Evolutionary conservation across 257 asterid genomes (phyloP).

Genomic region (Solanum chilense): DNA sequence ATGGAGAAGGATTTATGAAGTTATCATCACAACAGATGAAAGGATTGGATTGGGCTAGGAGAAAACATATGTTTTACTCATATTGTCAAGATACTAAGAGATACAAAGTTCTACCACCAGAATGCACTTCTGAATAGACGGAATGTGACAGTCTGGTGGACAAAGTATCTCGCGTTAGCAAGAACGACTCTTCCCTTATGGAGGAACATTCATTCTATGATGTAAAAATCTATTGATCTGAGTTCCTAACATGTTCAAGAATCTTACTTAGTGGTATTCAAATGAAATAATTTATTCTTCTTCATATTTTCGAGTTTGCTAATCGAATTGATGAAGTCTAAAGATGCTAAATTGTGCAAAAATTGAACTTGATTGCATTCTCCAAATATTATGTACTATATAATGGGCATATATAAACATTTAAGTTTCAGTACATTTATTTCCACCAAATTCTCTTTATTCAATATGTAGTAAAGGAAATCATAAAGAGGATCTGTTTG

Average conservation of each 20-base stretch:
- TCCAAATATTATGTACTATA: background rate
- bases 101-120: slow-evolving; percentile 55
- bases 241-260: background rate
- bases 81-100: slow-evolving; percentile 64
- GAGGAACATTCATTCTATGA: background rate
- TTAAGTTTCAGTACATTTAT: background rate
- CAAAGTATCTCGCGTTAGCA: background rate
- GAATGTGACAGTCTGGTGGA: background rate
- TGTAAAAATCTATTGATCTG: background rate
- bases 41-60: slow-evolving; percentile 65
- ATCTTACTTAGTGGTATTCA: background rate
- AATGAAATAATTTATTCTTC: background rate
- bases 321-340: background rate
- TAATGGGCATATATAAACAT: background rate
- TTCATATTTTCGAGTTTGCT: background rate
- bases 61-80: slow-evolving; percentile 75
- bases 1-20: slow-evolving; percentile 54
- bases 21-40: slow-evolving; percentile 33
- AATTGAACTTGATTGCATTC: background rate
- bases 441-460: background rate
- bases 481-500: background rate
- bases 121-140: background rate
- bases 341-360: background rate
- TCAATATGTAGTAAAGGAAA: background rate
- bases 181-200: background rate